phyloP scores from a whole-genome alignment of 352 stramenopile genomes.

The Globisporangium emineosum region DNA sequence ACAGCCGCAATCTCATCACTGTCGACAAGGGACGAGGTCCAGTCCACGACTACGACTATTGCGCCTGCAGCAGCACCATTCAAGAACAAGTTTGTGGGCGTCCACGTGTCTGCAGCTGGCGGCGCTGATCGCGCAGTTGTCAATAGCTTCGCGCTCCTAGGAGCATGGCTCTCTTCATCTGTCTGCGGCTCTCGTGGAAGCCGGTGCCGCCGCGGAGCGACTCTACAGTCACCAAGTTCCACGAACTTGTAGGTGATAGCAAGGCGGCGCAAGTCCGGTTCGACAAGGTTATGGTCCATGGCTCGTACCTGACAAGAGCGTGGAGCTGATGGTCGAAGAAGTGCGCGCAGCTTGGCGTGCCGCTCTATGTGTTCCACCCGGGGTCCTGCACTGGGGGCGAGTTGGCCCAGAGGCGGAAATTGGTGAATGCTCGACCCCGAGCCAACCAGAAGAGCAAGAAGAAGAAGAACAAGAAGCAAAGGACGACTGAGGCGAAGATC shows the following conservation, averaged over 20 bases:
- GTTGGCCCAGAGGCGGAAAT: slow-evolving; percentile 11
- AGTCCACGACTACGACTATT: not conserved
- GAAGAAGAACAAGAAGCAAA: not conserved
- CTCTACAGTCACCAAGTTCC: slow-evolving; percentile 19
- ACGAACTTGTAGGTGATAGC: not conserved
- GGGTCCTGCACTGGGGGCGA: slow-evolving; percentile 26
- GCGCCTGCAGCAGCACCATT: not conserved
- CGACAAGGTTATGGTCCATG: slow-evolving; percentile 33
- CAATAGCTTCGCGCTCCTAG: slow-evolving; percentile 26
- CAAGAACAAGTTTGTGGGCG: slow-evolving; percentile 28
- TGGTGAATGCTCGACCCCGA: slow-evolving; percentile 1
- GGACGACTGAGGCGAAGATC: not conserved
- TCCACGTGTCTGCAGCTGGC: slow-evolving; percentile 38
- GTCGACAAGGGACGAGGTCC: not conserved
- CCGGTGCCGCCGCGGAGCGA: slow-evolving; percentile 20
- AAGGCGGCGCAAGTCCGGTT: slow-evolving; percentile 14
- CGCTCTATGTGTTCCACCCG: slow-evolving; percentile 43
- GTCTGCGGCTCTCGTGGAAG: slow-evolving; percentile 37
- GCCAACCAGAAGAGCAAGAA: slow-evolving; percentile 16
- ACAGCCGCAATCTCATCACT: not conserved
- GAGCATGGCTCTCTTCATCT: slow-evolving; percentile 38
- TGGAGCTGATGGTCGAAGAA: slow-evolving; percentile 40
- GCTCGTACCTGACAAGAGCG: slow-evolving; percentile 48
- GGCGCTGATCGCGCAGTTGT: slow-evolving; percentile 31
- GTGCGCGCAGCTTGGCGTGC: slow-evolving; percentile 36